These are phyloP conservation scores for Elaeis guineensis DNA, from an alignment of 176 grass and related monocot genomes.

Conservation along the genomic window DNA sequence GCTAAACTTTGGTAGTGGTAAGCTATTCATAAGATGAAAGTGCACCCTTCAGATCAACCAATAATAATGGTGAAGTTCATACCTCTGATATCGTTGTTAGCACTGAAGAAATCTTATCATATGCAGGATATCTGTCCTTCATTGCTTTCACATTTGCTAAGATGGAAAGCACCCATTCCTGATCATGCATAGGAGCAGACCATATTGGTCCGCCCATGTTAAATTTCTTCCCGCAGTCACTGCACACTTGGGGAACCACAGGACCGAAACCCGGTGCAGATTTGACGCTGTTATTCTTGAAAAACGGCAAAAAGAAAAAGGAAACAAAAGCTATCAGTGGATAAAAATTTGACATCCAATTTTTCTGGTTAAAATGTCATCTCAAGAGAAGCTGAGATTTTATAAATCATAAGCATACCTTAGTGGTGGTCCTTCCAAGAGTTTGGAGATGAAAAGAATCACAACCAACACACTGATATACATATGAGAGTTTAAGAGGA, in stretches of 20 bases:
- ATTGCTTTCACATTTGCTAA: constrained; percentile 50
- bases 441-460: constrained; percentile 96
- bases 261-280: constrained; percentile 86
- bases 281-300: constrained; percentile 77
- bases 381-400: too few relatives aligned
- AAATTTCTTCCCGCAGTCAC: constrained; percentile 80
- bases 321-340: not conserved
- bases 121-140: constrained; percentile 83
- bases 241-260: constrained; percentile 84
- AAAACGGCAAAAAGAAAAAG: constrained; percentile 15
- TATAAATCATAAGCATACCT: constrained; percentile 34
- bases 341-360: too few relatives aligned
- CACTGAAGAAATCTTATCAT: constrained; percentile 77
- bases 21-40: too few relatives aligned
- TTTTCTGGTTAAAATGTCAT: too few relatives aligned
- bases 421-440: constrained; percentile 64
- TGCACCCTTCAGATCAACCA: too few relatives aligned
- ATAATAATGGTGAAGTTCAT: not conserved
- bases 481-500: constrained; percentile 94
- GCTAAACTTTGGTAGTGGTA: too few relatives aligned
- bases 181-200: constrained; percentile 95
- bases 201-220: constrained; percentile 91
- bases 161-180: constrained; percentile 87
- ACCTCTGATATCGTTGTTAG: constrained; percentile 86
- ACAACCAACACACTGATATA: constrained; percentile 89